Percentiles rank a stretch among this genome's conserved stretches.
Conservation (phyloP, 441 rosid genomes). For the Brassica hybrid region DNA sequence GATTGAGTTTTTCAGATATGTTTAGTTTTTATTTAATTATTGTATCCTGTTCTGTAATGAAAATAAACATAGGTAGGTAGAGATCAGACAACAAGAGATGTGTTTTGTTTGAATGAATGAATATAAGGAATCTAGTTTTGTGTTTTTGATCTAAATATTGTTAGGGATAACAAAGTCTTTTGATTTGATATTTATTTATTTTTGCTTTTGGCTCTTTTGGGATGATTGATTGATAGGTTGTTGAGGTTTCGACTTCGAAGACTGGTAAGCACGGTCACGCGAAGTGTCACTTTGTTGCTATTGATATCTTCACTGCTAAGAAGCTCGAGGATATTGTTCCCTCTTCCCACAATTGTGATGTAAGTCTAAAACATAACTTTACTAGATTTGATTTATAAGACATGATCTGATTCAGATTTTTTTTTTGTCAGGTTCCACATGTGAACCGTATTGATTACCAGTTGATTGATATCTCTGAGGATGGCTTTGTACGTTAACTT, state of each 20-base stretch:
- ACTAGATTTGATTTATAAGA: background rate
- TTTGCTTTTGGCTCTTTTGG: no score
- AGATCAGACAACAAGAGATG: background rate
- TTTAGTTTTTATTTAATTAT: no score
- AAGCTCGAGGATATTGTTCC: slow-evolving; percentile 99
- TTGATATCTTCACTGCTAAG: slow-evolving; percentile 89
- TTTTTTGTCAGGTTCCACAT: slow-evolving; percentile 85
- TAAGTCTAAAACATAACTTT: slow-evolving; percentile 28
- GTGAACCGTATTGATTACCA: slow-evolving; percentile 90
- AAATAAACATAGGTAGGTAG: no score
- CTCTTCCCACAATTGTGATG: slow-evolving; percentile 97
- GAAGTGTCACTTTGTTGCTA: slow-evolving; percentile 93
- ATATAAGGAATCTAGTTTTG: background rate
- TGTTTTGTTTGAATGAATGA: background rate
- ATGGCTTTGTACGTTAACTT: slow-evolving; percentile 81
- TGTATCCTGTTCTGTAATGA: no score
- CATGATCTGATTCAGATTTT: slow-evolving; percentile 10
- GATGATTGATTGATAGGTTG: slow-evolving; percentile 56
- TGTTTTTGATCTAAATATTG: background rate
- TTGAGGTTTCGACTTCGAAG: slow-evolving; percentile 96
- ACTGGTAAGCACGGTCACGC: slow-evolving; percentile 99
- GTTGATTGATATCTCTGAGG: slow-evolving; percentile 95
- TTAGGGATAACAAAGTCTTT: background rate
- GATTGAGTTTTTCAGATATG: background rate
- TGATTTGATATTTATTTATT: background rate